phyloP scores from a whole-genome alignment of 2,329 filamentous ascomycete species.

The Periconia macrospinosa region DNA sequence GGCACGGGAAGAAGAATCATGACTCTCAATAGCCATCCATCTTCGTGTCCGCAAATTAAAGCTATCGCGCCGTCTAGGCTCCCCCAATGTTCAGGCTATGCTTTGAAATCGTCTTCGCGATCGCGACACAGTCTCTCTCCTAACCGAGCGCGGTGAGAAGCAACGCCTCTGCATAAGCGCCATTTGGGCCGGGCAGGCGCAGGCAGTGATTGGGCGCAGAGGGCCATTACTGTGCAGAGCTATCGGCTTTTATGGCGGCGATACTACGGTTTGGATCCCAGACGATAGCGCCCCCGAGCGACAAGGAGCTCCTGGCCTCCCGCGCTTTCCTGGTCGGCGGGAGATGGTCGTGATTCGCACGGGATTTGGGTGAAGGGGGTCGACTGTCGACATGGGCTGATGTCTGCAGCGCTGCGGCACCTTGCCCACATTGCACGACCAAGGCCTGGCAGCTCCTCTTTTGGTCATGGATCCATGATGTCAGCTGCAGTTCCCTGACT shows the following conservation, averaged over 20 bases:
- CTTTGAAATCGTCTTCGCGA: constrained; percentile 33
- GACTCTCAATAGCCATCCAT: constrained; percentile 10
- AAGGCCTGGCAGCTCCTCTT: constrained; percentile 18
- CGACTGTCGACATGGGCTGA: constrained; percentile 38
- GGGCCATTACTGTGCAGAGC: constrained; percentile 13
- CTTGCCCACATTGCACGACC: no score
- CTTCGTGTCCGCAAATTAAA: background rate
- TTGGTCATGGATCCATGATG: constrained; percentile 25
- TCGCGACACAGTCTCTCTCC: constrained; percentile 14
- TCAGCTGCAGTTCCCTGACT: constrained; percentile 26
- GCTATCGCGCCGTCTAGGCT: background rate
- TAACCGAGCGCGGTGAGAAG: constrained; percentile 34
- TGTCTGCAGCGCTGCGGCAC: constrained; percentile 28
- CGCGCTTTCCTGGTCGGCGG: constrained; percentile 30
- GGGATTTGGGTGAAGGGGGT: constrained; percentile 29
- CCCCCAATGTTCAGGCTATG: constrained; percentile 13
- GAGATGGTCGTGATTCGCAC: constrained; percentile 33
- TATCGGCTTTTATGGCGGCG: constrained; percentile 36
- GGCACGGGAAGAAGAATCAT: constrained; percentile 10
- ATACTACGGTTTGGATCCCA: constrained; percentile 32
- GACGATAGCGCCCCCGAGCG: constrained; percentile 20
- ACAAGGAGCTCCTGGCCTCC: constrained; percentile 36
- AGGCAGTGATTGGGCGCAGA: constrained; percentile 27
- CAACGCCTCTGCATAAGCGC: constrained; percentile 45
- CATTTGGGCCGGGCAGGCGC: constrained; percentile 27